These are phyloP conservation scores for Zasmidium angulare DNA, from an alignment of 2,329 filamentous ascomycete genomes.

Conservation along the genomic window DNA sequence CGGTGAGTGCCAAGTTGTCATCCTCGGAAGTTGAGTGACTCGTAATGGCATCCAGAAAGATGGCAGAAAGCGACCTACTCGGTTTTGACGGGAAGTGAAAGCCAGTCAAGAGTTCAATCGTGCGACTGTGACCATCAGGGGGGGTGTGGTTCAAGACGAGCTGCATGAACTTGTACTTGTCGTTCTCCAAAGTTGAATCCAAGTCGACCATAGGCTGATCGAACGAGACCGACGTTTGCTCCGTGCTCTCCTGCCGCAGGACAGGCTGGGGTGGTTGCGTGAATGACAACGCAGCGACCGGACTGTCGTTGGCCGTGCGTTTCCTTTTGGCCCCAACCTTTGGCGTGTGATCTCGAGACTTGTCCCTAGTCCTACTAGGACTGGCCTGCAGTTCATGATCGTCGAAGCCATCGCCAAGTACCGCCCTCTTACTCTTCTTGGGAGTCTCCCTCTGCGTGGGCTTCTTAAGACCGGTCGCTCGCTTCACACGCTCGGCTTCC, in stretches of 20 bases:
- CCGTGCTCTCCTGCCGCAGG: conserved; percentile 22
- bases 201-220: conserved; percentile 5
- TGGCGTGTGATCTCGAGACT: conserved; percentile 57
- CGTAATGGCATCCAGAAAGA: conserved; percentile 68
- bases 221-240: conserved; percentile 16
- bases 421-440: conserved; percentile 25
- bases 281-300: conserved; percentile 52
- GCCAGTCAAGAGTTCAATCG: conserved; percentile 66
- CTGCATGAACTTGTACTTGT: conserved; percentile 50
- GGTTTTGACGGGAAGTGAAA: conserved; percentile 66
- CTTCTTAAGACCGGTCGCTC: conserved; percentile 33
- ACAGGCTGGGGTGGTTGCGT: conserved; percentile 22
- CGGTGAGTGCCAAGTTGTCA: conserved; percentile 59
- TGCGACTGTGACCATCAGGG: conserved; percentile 57
- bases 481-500: conserved; percentile 54
- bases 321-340: conserved; percentile 68
- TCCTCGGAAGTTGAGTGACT: conserved; percentile 50
- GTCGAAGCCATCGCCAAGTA: conserved; percentile 70
- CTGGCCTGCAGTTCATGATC: conserved; percentile 56
- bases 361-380: conserved; percentile 45
- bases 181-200: conserved; percentile 11
- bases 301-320: conserved; percentile 63
- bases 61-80: conserved; percentile 61
- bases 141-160: conserved; percentile 64
- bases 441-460: conserved; percentile 28